Evolutionary conservation across 2,329 filamentous ascomycete species (phyloP), one percentile per base, ranked within the genome.

Genomic region (Podosphaera fusca): DNA sequence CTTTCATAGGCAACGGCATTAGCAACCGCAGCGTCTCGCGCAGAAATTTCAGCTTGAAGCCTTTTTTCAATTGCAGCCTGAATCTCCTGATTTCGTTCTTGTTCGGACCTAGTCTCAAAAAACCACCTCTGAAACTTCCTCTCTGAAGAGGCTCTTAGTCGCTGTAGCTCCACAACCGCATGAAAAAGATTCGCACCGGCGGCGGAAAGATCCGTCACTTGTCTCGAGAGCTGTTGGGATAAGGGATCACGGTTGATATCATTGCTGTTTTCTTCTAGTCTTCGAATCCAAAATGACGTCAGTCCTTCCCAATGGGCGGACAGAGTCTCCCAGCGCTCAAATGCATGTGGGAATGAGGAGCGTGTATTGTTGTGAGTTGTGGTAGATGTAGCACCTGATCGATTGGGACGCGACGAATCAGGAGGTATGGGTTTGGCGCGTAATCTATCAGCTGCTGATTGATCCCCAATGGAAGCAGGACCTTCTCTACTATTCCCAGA

Each of bases 91-190:
- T 82, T 78, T 34, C 85, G 81, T 71, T 96, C 92, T 62, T 94
- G 80, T 63, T 96, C 89, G 36, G 83, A 78, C 55, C 89, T 78
- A 6, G 89, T 95, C 68, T 98, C 92, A 64, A 94, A 95, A 71
- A 96, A 96, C 92, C 92, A 98, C 55, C 92, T 80, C 70, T 98
- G 92, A 64, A 98, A 98, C 68, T 96, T 96, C 61, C 92, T 82
- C 70, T 98, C 92, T 0, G 90, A 96, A 57, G 88, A 95, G 42
- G 92, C 92, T 49, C 92, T 84, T 33, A 98, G 75, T 35, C 92
- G 82, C 69, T 98, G 92, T 51, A 98, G 74, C 69, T 98, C 92
- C 2, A 98, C 92, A 0, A 98, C 89, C 8, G 92, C 92, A 68
- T 98, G 92, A 69, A 98, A 98, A 0, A 98, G 75, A 64, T 98